Percentiles rank a stretch among this genome's conserved stretches.
Conservation (phyloP, 1,284 basidiomycete genomes). For the Uromyces viciae-fabae region DNA sequence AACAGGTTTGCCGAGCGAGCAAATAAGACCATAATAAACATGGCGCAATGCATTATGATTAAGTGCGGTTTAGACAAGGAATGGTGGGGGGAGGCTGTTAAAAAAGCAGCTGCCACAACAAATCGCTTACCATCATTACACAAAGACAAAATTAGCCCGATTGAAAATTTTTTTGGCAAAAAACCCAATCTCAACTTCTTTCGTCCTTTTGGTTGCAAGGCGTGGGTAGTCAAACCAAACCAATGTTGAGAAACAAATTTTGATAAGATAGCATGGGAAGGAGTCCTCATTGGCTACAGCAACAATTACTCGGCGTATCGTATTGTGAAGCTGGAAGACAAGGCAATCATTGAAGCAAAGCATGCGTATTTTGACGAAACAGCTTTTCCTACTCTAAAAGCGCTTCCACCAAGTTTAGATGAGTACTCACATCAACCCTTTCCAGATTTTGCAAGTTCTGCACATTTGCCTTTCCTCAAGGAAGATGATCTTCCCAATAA, state of each 20-base stretch:
- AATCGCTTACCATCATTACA: not conserved
- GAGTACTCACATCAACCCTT: not conserved
- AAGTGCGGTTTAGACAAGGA: not conserved
- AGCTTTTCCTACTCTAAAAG: not conserved
- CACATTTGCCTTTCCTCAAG: too few species aligned
- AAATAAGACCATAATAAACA: not conserved
- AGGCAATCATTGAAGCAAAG: not conserved
- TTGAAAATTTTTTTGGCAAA: not conserved
- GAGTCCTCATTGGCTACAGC: not conserved
- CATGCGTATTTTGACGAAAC: not conserved
- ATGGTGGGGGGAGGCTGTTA: not conserved
- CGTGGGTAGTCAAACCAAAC: too few species aligned
- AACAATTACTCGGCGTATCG: not conserved
- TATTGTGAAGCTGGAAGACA: not conserved
- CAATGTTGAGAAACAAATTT: not conserved
- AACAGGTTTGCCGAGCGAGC: not conserved
- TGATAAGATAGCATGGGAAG: not conserved
- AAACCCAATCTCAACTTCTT: not conserved
- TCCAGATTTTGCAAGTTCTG: not conserved
- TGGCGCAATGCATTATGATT: not conserved
- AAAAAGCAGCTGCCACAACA: not conserved
- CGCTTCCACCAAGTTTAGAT: not conserved
- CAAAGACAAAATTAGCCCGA: not conserved
- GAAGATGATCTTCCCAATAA: too few species aligned
- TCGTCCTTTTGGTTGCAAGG: not conserved